Evolutionary conservation across 2,329 filamentous ascomycete species (phyloP).

Genomic region (Penicillium decumbens): DNA sequence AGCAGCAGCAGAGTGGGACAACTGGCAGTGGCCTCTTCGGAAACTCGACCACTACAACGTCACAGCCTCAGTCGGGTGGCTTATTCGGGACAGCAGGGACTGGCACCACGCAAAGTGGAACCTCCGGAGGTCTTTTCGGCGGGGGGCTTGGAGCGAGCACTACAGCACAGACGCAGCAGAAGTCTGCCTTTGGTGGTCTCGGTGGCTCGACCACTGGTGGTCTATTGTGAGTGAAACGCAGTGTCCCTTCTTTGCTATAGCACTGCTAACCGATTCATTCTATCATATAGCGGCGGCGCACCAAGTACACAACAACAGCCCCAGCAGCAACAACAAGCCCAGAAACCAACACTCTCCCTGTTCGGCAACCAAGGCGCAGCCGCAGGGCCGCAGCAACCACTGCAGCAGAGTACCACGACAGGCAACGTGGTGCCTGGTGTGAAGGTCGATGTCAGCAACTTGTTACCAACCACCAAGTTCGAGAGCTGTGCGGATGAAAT

Average conservation of each 20-base stretch:
- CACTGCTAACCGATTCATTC: neutral
- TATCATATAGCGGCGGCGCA: constrained; percentile 19
- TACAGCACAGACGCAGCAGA: constrained; percentile 32
- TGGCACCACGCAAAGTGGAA: constrained; percentile 5
- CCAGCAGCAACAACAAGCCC: constrained; percentile 40
- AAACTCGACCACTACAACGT: constrained; percentile 22
- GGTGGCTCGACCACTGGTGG: constrained; percentile 27
- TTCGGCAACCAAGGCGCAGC: constrained; percentile 35
- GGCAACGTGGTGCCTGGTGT: constrained; percentile 59
- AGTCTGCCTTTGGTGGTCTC: constrained; percentile 34
- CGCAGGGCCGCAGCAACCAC: constrained; percentile 25
- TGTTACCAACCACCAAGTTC: constrained; percentile 85
- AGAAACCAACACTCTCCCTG: constrained; percentile 43
- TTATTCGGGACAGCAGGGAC: neutral
- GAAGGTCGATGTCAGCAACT: constrained; percentile 70
- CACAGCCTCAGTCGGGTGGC: constrained; percentile 28
- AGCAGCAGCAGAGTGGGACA: constrained; percentile 24
- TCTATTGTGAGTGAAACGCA: constrained; percentile 32
- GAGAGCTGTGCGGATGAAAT: constrained; percentile 80
- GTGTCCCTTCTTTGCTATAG: neutral
- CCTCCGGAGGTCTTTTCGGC: constrained; percentile 15
- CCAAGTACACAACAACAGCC: constrained; percentile 28
- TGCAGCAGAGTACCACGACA: constrained; percentile 32
- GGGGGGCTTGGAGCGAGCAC: constrained; percentile 19
- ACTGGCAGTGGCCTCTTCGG: constrained; percentile 32